Conservation (phyloP, 2,329 filamentous ascomycete species). For the Keithomyces neogunnii region DNA sequence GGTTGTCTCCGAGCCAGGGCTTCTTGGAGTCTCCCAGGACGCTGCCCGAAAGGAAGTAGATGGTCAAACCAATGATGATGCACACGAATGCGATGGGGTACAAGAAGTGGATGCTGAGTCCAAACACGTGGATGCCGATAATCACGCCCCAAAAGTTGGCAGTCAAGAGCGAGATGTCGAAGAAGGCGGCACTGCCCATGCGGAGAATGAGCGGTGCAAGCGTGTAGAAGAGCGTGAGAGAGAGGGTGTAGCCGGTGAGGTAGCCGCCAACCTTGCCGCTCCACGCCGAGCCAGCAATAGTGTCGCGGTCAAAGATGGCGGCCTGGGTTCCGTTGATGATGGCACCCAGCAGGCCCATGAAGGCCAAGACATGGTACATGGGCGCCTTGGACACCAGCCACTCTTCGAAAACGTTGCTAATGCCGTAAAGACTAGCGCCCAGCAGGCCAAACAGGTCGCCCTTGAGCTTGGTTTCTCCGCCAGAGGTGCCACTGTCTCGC, state of each 20-base stretch:
- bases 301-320: constrained; percentile 75
- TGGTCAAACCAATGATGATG: constrained; percentile 76
- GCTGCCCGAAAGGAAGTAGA: constrained; percentile 81
- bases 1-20: constrained; percentile 85
- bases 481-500: constrained; percentile 59
- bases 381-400: constrained; percentile 83
- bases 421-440: constrained; percentile 83
- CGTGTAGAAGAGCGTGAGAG: constrained; percentile 77
- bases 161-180: constrained; percentile 90
- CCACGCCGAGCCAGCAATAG: constrained; percentile 11
- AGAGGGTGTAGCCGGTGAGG: constrained; percentile 81
- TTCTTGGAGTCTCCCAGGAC: constrained; percentile 83
- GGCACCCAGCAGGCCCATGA: constrained; percentile 80
- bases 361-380: constrained; percentile 87
- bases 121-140: constrained; percentile 82
- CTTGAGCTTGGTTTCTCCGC: constrained; percentile 62
- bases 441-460: constrained; percentile 88
- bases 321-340: constrained; percentile 88
- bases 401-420: constrained; percentile 88
- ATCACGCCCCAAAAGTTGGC: constrained; percentile 96
- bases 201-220: constrained; percentile 82
- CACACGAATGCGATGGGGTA: constrained; percentile 94
- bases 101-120: constrained; percentile 71
- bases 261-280: constrained; percentile 57
- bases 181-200: constrained; percentile 85